Evolutionary conservation across 345 rosid species (phyloP).

Genomic region (Populus deltoides): DNA sequence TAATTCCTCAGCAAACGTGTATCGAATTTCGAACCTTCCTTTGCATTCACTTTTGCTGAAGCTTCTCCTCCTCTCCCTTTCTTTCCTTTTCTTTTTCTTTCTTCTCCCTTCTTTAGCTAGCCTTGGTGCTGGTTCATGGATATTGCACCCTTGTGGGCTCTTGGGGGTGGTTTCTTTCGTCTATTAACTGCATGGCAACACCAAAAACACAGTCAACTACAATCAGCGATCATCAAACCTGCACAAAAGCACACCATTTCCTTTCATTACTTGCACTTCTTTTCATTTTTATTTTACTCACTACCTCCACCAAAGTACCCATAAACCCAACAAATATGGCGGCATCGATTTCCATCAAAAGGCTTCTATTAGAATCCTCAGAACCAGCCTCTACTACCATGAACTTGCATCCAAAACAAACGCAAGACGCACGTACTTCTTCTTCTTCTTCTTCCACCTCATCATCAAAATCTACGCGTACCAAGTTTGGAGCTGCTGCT

Average conservation of each 20-base stretch:
- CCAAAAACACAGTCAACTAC: slow-evolving; percentile 29
- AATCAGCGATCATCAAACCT: slow-evolving; percentile 16
- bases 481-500: slow-evolving; percentile 47
- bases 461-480: slow-evolving; percentile 22
- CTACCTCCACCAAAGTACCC: slow-evolving; percentile 20
- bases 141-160: slow-evolving; percentile 90
- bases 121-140: slow-evolving; percentile 86
- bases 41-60: slow-evolving; percentile 46
- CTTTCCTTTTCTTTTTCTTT: slow-evolving; percentile 7
- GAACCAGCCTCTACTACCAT: slow-evolving; percentile 34
- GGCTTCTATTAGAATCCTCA: slow-evolving; percentile 47
- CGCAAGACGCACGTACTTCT: slow-evolving; percentile 17
- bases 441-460: slow-evolving; percentile 14
- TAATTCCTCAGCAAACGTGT: slow-evolving; percentile 46
- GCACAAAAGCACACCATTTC: slow-evolving; percentile 35
- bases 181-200: slow-evolving; percentile 72
- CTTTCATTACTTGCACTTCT: slow-evolving; percentile 36
- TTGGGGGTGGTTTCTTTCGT: slow-evolving; percentile 75
- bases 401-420: slow-evolving; percentile 40
- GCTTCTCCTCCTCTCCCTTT: slow-evolving; percentile 25
- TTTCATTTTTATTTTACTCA: slow-evolving; percentile 39
- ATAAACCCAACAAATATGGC: slow-evolving; percentile 7
- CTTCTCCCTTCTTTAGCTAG: slow-evolving; percentile 19
- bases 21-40: slow-evolving; percentile 52
- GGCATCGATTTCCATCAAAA: slow-evolving; percentile 28